Evolutionary conservation across 306 rosid species (phyloP), one percentile per base, ranked within the genome.

Genomic region (Argentina anserina): DNA sequence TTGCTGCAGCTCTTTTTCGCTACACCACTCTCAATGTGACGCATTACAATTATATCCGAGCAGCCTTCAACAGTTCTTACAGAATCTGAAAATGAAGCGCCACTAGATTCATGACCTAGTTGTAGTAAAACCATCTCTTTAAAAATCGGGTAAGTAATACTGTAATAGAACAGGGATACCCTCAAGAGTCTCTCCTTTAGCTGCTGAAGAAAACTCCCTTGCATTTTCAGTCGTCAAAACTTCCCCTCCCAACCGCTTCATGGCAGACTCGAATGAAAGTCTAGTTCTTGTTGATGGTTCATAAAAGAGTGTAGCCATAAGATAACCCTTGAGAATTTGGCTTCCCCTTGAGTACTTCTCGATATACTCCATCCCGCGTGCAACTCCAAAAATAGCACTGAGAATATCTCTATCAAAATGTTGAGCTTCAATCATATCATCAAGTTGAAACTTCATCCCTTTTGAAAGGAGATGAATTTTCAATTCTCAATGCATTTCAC

Each of bases 141-240:
- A 25, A 36, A n/a, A 34, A 60, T 43, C 62, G 42, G n/a, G 29
- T 42, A 58, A 59, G 56, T 31, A 71, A 65, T 47, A 7, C 49
- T 50, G 56, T 31, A 71, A 65, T 47, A 7, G 41, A 40, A 75
- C 67, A 9, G 42, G 39, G 45, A 78, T 78, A 93, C 98, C 97
- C 86, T 93, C 96, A 67, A 93, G 97, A 9, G 98, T 93, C 83
- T 93, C 98, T 81, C 93, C 97, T 80, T 90, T 93, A 65, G 98
- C 91, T 28, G 96, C 97, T 0, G 98, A 93, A 3, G 97, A 93
- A 82, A 93, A 93, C 80, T 93, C 98, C 69, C 89, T 76, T 0
- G 98, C 98, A 83, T 90, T 90, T 87, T 93, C 98, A 49, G 98
- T 93, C 25, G 98, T 88, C 68, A 93, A 85, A 65, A 90, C 97